Conservation (phyloP, 257 asterid species). For the Solanum chmielewskii region DNA sequence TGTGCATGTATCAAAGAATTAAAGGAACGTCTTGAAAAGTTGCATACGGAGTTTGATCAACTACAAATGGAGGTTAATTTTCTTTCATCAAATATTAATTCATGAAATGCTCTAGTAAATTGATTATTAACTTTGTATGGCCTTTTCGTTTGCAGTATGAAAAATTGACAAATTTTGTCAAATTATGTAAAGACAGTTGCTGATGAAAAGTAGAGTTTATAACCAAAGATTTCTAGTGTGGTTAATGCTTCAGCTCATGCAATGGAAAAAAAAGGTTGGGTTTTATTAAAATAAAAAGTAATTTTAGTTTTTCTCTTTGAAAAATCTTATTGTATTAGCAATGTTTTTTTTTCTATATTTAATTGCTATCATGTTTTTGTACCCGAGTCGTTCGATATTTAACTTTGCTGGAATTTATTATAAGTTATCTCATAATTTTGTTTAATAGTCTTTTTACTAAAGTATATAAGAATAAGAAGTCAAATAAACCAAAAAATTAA, state of each 20-base stretch:
- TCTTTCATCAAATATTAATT: too few relatives aligned
- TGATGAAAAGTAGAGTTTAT: too few relatives aligned
- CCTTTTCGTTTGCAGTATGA: not conserved
- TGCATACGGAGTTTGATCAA: not conserved
- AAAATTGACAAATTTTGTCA: not conserved
- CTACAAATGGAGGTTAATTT: not conserved
- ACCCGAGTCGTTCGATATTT: not conserved
- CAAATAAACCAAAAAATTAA: not conserved
- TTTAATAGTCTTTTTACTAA: not conserved
- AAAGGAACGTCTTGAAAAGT: not conserved
- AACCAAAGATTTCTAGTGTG: not conserved
- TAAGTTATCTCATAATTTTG: not conserved
- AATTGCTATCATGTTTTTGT: not conserved
- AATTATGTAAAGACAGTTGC: not conserved
- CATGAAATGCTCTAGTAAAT: not conserved
- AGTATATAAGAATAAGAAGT: too few relatives aligned
- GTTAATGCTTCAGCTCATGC: not conserved
- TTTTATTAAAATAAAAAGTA: too few relatives aligned
- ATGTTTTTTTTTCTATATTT: not conserved
- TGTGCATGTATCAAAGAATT: not conserved
- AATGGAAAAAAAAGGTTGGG: not conserved
- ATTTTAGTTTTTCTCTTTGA: not conserved
- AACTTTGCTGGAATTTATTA: too few relatives aligned
- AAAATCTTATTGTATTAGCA: not conserved
- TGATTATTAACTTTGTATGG: not conserved